A percentile compares a stretch with the other conserved stretches of the same genome.
Conservation (phyloP, 306 rosid species). For the Styphnolobium japonicum region DNA sequence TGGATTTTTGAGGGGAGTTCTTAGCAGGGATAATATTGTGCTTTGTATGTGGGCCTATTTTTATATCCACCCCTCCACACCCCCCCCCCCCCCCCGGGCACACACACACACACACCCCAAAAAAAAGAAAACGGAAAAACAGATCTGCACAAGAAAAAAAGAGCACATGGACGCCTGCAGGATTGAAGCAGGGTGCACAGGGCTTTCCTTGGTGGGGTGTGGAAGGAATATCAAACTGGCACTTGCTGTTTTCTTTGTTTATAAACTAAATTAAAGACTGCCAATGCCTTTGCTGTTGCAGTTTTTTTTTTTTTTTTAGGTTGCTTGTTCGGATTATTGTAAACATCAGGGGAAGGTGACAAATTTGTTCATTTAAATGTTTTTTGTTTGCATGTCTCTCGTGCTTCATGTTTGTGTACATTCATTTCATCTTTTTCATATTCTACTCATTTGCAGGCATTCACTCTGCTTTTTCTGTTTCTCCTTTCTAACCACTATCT, state of each 20-base stretch:
- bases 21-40: not conserved
- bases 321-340: not conserved
- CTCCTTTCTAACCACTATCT: constrained; percentile 19
- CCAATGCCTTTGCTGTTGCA: not conserved
- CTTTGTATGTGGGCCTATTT: not conserved
- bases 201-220: not conserved
- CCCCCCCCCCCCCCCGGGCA: not conserved
- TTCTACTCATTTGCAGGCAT: not conserved
- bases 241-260: not conserved
- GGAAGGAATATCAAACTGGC: not conserved
- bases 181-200: not conserved
- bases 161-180: not conserved
- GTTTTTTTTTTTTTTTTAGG: not conserved
- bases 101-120: no score
- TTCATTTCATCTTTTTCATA: not conserved
- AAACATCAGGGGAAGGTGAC: not conserved
- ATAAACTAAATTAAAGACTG: not conserved
- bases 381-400: not conserved
- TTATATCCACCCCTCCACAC: not conserved
- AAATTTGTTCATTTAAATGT: not conserved
- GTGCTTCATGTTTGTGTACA: not conserved
- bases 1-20: not conserved
- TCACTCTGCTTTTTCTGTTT: not conserved
- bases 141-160: not conserved
- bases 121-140: not conserved